Evolutionary conservation across 176 grass and related monocot genomes (phyloP).

Genomic region (Eragrostis curvula): DNA sequence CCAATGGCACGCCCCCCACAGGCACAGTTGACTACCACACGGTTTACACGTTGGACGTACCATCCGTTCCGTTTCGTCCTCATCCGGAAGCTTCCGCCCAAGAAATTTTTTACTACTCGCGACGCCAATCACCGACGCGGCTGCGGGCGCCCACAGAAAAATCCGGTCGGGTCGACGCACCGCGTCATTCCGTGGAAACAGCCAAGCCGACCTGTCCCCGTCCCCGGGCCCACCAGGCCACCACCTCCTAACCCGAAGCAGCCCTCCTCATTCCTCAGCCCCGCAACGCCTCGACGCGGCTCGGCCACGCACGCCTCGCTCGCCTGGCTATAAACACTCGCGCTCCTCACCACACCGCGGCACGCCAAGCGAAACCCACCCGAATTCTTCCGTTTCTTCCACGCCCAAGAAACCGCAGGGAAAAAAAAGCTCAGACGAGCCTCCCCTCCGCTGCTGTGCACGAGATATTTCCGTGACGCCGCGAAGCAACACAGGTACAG

Average conservation of each 20-base stretch:
- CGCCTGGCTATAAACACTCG: slow-evolving; percentile 40
- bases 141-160: slow-evolving; percentile 32
- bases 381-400: not conserved
- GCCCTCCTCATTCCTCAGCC: no score
- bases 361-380: not conserved
- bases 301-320: not conserved
- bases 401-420: no score
- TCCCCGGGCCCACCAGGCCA: not conserved
- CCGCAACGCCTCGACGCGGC: no score
- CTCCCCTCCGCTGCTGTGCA: not conserved
- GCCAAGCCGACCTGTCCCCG: slow-evolving; percentile 28
- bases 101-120: not conserved
- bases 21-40: not conserved
- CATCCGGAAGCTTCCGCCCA: not conserved
- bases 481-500: not conserved
- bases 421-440: no score
- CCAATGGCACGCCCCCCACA: no score
- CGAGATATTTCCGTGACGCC: no score
- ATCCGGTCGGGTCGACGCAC: not conserved
- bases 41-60: not conserved
- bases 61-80: not conserved
- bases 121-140: not conserved
- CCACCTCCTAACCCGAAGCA: not conserved
- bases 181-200: not conserved
- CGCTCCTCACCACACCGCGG: not conserved